These are phyloP conservation scores for Sideroxylon spinosum DNA, from an alignment of 179 eudicot species.

Conservation along the genomic window DNA sequence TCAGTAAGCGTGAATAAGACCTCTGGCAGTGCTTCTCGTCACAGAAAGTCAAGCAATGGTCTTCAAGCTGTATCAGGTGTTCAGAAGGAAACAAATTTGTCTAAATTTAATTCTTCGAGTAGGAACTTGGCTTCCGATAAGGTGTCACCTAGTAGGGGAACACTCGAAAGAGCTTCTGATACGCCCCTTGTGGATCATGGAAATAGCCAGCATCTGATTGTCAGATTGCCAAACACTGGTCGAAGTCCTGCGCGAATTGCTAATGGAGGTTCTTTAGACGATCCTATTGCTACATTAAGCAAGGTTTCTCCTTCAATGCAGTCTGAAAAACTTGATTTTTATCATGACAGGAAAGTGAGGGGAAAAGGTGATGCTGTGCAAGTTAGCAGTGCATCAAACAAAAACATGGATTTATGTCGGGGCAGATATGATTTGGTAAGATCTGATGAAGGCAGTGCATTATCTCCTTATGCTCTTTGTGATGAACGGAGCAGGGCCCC, in stretches of 20 bases:
- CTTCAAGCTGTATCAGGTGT: constrained; percentile 31
- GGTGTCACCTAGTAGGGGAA: constrained; percentile 30
- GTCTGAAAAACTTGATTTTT: constrained; percentile 43
- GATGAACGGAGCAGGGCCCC: constrained; percentile 22
- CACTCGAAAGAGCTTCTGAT: constrained; percentile 31
- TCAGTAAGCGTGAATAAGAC: constrained; percentile 45
- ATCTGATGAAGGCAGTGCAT: constrained; percentile 35
- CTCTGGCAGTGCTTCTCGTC: constrained; percentile 44
- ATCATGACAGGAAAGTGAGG: constrained; percentile 29
- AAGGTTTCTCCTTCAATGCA: constrained; percentile 47
- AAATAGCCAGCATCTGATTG: constrained; percentile 61
- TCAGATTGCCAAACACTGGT: constrained; percentile 59
- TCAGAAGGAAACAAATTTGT: constrained; percentile 43
- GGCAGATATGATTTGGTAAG: constrained; percentile 30
- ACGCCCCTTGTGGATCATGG: constrained; percentile 31
- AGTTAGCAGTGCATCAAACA: constrained; percentile 20
- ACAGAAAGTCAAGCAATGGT: constrained; percentile 50
- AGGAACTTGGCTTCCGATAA: constrained; percentile 42
- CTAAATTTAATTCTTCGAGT: constrained; percentile 30
- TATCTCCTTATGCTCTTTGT: constrained; percentile 25
- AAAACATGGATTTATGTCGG: constrained; percentile 30
- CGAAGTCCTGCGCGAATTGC: constrained; percentile 57
- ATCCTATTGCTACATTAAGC: constrained; percentile 22
- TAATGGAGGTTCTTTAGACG: constrained; percentile 41
- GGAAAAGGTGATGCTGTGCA: constrained; percentile 31